Evolutionary conservation across 208 protist genomes (phyloP), one percentile per base, ranked within the genome.

Genomic region (Leishmania amazonensis): DNA sequence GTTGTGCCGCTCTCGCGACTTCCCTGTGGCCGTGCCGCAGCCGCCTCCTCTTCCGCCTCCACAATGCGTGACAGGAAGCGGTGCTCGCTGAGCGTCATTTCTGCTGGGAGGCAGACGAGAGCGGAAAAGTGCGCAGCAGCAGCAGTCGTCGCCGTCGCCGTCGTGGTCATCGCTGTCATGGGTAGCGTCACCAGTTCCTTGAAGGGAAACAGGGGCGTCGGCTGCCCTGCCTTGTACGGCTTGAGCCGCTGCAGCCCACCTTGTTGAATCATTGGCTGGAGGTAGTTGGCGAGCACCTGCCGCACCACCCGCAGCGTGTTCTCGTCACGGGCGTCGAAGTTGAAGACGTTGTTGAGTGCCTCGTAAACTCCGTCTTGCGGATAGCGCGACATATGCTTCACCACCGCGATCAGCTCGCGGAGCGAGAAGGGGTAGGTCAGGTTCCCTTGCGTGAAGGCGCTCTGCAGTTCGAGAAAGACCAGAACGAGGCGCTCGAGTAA

Each of bases 321-420:
- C 54, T 93, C 89, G 72, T 97, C 91, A n/a, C 79, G 79, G 15
- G 87, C 83, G 77, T 96, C 94, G 81, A 97, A 97, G 84, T 94
- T 91, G 81, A 96, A 97, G 42, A 96, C 90, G 82, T 96, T 96
- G 82, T 95, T 95, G 38, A 95, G 85, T 13, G 94, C 91, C 24
- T 85, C 82, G 79, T 91, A 94, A 60, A 98, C 82, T 58, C 93
- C 90, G 79, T 99, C 97, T 74, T 95, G 85, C 40, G 98, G 97
- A 79, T 92, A 99, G 21, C 77, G 78, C 28, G 98, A 79, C 68
- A 99, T 83, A 85, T 99, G 98, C 76, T 94, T 92, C 64, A 98
- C 97, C 64, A 99, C 91, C 38, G 95, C 95, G 57, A 99, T 98
- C 38, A 99, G 90, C 88, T 99, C 97, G 47, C 98, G 93, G 45